phyloP scores from a whole-genome alignment of 148 eudicot genomes.

The Agrostemma githago region DNA sequence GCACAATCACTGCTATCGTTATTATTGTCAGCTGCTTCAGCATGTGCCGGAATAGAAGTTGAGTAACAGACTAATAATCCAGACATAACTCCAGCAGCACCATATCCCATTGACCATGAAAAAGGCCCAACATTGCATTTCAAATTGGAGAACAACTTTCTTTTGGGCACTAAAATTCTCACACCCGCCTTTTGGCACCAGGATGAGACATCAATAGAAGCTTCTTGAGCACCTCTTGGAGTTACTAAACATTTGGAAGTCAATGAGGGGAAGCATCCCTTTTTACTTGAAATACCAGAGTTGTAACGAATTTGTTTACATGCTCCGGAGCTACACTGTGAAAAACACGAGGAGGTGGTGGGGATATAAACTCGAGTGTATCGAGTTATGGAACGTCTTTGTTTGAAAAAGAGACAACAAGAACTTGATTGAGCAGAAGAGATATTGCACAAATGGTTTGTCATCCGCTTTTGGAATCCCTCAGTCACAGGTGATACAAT shows the following conservation, averaged over 20 bases:
- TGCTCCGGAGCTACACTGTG: conserved; percentile 34
- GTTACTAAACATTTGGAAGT: conserved; percentile 29
- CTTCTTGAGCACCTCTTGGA: conserved; percentile 27
- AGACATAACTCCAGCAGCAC: conserved; percentile 46
- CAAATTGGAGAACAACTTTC: conserved; percentile 30
- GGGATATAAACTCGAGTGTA: conserved; percentile 30
- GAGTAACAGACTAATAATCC: conserved; percentile 63
- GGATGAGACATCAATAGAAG: conserved; percentile 33
- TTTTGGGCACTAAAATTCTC: conserved; percentile 40
- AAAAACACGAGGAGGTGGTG: conserved; percentile 29
- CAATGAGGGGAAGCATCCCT: conserved; percentile 28
- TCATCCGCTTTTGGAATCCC: conserved; percentile 42
- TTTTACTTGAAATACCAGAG: conserved; percentile 26
- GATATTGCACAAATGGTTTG: conserved; percentile 24
- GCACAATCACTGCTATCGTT: conserved; percentile 25
- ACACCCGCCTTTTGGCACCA: conserved; percentile 31
- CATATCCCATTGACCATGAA: conserved; percentile 41
- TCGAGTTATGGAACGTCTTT: conserved; percentile 29
- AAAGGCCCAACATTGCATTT: conserved; percentile 36
- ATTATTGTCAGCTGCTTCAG: conserved; percentile 42
- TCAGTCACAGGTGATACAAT: conserved; percentile 27
- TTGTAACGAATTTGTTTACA: conserved; percentile 27
- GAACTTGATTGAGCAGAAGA: conserved; percentile 35
- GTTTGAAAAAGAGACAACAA: conserved; percentile 31
- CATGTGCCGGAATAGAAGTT: conserved; percentile 46